Evolutionary conservation across 2,329 filamentous ascomycete genomes (phyloP).

Genomic region (Apiospora phragmitis): DNA sequence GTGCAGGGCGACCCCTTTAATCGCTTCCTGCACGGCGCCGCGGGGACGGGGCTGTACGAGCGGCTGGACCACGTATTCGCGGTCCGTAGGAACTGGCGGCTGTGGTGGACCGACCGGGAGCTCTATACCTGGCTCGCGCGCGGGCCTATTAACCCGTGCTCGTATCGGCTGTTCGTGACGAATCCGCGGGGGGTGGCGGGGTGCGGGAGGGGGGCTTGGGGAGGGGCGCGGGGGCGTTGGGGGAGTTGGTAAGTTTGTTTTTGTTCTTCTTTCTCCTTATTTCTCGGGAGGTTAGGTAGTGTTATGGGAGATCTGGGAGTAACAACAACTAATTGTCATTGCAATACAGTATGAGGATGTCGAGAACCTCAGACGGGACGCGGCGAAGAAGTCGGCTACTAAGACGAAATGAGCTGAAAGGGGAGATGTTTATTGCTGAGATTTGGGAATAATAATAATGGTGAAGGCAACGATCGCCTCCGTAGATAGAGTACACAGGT

Average conservation of each 20-base stretch:
- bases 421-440: not conserved
- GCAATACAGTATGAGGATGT: not conserved
- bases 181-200: slow-evolving; percentile 26
- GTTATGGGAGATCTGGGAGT: not conserved
- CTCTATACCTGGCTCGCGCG: slow-evolving; percentile 24
- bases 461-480: not conserved
- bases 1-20: slow-evolving; percentile 24
- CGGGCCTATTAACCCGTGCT: slow-evolving; percentile 27
- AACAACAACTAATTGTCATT: not conserved
- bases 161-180: slow-evolving; percentile 29
- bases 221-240: slow-evolving; percentile 22
- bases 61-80: slow-evolving; percentile 25
- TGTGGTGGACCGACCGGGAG: slow-evolving; percentile 26
- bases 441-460: not conserved
- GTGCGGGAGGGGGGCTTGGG: slow-evolving; percentile 25
- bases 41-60: slow-evolving; percentile 29
- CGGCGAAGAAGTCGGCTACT: not conserved
- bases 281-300: not conserved
- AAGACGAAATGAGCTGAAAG: not conserved
- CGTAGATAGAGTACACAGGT: no score
- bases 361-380: not conserved
- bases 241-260: slow-evolving; percentile 20
- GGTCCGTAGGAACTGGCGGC: slow-evolving; percentile 22
- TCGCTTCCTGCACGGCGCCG: slow-evolving; percentile 26
- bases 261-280: not conserved